phyloP scores from a whole-genome alignment of 2,329 filamentous ascomycete genomes.

The Ciborinia camelliae region DNA sequence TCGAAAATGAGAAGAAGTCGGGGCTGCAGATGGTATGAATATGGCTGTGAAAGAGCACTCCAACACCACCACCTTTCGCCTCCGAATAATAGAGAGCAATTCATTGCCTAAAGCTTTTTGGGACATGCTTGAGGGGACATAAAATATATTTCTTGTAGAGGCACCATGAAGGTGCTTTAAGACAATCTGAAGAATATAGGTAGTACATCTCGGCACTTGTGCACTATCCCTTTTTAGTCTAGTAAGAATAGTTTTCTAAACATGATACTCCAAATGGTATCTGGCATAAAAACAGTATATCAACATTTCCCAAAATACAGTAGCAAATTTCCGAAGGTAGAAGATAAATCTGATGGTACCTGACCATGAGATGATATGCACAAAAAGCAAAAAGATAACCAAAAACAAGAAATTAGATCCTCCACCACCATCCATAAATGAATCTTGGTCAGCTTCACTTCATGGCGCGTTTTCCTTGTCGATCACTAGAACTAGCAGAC shows the following conservation, averaged over 20 bases:
- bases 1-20: slow-evolving; percentile 30
- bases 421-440: neutral
- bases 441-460: slow-evolving; percentile 26
- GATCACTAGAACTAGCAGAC: slow-evolving; percentile 28
- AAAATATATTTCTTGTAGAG: neutral
- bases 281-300: slow-evolving; percentile 15
- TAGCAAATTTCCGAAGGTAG: neutral
- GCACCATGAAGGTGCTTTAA: neutral
- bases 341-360: slow-evolving; percentile 17
- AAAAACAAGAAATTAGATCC: neutral
- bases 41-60: neutral
- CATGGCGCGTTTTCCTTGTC: slow-evolving; percentile 32
- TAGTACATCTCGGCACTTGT: slow-evolving; percentile 6
- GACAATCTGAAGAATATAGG: slow-evolving; percentile 10
- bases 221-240: neutral
- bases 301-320: slow-evolving; percentile 6
- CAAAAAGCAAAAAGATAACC: slow-evolving; percentile 3
- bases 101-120: neutral
- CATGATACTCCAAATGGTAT: slow-evolving; percentile 14
- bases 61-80: neutral
- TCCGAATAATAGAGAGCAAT: neutral
- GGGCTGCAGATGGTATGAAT: slow-evolving; percentile 26
- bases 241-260: slow-evolving; percentile 7
- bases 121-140: neutral
- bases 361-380: slow-evolving; percentile 18